Conservation (phyloP, 306 rosid genomes). For the Prunus mume region DNA sequence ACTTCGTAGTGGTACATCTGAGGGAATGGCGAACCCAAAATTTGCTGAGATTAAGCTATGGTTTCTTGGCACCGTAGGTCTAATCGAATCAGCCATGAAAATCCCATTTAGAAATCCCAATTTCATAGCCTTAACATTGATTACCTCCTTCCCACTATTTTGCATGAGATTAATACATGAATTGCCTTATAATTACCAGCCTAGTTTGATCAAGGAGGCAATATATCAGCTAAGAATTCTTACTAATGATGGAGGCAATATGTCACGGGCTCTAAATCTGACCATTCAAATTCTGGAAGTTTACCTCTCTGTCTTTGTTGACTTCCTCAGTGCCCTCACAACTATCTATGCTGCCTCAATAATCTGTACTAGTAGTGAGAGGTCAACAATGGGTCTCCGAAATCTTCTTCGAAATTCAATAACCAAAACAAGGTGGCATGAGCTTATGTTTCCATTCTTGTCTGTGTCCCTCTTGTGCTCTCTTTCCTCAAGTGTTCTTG, state of each 20-base stretch:
- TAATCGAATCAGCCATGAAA: not conserved
- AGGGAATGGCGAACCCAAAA: not conserved
- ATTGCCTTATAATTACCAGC: not conserved
- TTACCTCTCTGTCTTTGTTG: not conserved
- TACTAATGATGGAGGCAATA: not conserved
- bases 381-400: not conserved
- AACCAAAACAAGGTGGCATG: not conserved
- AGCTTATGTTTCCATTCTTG: not conserved
- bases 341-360: not conserved
- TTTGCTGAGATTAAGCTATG: not conserved
- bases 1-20: not conserved
- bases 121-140: not conserved
- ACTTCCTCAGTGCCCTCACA: not conserved
- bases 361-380: not conserved
- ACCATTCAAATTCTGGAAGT: not conserved
- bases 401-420: not conserved
- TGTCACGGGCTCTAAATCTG: not conserved
- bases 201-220: not conserved
- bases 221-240: not conserved
- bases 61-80: not conserved
- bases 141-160: not conserved
- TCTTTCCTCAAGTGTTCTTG: not conserved
- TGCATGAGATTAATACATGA: not conserved
- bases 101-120: constrained; percentile 10
- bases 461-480: not conserved